Evolutionary conservation across 495 filamentous ascomycete species (phyloP).

Genomic region (Penicillium antarcticum): DNA sequence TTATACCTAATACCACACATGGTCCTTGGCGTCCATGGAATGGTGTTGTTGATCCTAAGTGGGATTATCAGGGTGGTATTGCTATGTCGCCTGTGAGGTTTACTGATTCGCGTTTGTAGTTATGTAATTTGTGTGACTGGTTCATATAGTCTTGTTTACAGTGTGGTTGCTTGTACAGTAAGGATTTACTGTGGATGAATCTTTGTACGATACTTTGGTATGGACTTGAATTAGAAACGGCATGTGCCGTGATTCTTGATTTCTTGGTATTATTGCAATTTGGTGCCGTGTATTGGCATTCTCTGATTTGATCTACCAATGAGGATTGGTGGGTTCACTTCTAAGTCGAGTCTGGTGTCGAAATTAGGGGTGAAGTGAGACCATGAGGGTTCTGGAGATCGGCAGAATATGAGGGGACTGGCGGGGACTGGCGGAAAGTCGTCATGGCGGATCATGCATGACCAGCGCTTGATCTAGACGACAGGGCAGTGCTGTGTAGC

Average conservation of each 20-base stretch:
- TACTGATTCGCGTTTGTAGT: constrained; percentile 5
- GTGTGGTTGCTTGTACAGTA: constrained; percentile 2
- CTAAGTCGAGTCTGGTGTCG: too few relatives aligned
- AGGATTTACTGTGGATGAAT: neutral
- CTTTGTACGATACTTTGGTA: neutral
- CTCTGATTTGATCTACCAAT: neutral
- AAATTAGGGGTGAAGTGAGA: too few relatives aligned
- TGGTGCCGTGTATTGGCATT: neutral
- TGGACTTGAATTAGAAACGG: neutral
- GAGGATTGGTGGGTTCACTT: too few relatives aligned
- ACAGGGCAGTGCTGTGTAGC: too few relatives aligned
- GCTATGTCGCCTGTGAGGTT: constrained; percentile 25
- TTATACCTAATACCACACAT: constrained; percentile 22
- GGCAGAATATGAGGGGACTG: too few relatives aligned
- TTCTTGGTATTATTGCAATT: neutral
- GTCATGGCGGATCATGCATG: too few relatives aligned
- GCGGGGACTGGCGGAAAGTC: too few relatives aligned
- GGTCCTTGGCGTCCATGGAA: constrained; percentile 18
- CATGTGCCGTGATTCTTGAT: neutral
- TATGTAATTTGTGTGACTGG: neutral
- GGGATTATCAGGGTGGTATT: constrained; percentile 38
- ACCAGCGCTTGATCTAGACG: too few relatives aligned
- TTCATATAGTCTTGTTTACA: neutral
- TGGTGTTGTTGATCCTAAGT: constrained; percentile 14
- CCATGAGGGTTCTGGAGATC: too few relatives aligned